Evolutionary conservation across 164 flowering plant genomes (phyloP).

Genomic region (Magnolia kwangsiensis): DNA sequence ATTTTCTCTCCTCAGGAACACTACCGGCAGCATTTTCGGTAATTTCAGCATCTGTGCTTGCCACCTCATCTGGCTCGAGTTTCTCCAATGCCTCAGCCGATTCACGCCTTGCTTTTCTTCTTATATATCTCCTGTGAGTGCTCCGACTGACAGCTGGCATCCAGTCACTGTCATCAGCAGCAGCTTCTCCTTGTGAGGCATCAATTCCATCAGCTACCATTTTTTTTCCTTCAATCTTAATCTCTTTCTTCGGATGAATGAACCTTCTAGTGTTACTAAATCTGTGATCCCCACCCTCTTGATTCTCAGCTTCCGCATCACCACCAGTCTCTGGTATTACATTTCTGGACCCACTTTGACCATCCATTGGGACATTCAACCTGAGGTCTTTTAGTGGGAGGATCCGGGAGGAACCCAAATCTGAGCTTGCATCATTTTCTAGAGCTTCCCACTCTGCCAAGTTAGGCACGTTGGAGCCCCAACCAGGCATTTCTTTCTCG

Average conservation of each 20-base stretch:
- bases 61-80: conserved; percentile 23
- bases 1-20: conserved; percentile 17
- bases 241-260: conserved; percentile 48
- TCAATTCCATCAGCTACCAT: conserved; percentile 80
- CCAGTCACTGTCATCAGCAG: conserved; percentile 66
- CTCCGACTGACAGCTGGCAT: conserved; percentile 86
- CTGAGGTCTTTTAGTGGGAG: conserved; percentile 71
- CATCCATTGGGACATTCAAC: conserved; percentile 43
- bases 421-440: conserved; percentile 47
- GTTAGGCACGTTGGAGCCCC: conserved; percentile 95
- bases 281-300: conserved; percentile 28
- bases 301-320: conserved; percentile 32
- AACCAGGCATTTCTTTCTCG: conserved; percentile 92
- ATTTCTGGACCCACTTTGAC: conserved; percentile 23
- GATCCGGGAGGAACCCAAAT: conserved; percentile 63
- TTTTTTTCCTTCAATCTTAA: conserved; percentile 74
- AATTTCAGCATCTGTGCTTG: conserved; percentile 11
- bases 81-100: conserved; percentile 38
- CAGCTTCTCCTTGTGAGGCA: conserved; percentile 77
- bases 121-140: conserved; percentile 74
- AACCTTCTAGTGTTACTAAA: conserved; percentile 33
- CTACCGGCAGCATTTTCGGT: conserved; percentile 2
- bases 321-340: conserved; percentile 24
- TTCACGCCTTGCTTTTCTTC: conserved; percentile 81
- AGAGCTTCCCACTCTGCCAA: conserved; percentile 96